Conservation (phyloP, 2,329 filamentous ascomycete species). For the Ceratocystis destructans region DNA sequence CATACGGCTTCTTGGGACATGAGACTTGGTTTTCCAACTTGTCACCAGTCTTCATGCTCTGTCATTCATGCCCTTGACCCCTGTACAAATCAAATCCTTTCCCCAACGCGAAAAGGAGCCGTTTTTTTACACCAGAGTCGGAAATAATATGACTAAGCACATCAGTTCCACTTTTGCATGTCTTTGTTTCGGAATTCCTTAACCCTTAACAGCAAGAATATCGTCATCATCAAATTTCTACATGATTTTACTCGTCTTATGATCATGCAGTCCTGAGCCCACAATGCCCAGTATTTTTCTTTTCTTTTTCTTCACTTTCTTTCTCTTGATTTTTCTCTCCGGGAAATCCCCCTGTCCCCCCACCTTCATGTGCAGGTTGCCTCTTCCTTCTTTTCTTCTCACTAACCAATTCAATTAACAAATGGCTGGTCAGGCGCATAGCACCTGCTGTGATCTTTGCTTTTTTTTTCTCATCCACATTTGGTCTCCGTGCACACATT, state of each 20-base stretch:
- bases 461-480: conserved; percentile 1
- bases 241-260: too few relatives aligned
- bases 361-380: not conserved
- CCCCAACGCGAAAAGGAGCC: not conserved
- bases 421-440: not conserved
- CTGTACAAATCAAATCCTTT: not conserved
- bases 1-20: too few relatives aligned
- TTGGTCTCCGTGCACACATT: not conserved
- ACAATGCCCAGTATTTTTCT: too few relatives aligned
- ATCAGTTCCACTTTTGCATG: not conserved
- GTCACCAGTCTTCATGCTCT: too few relatives aligned
- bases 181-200: not conserved
- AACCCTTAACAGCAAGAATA: not conserved
- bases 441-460: not conserved
- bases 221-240: not conserved
- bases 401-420: not conserved
- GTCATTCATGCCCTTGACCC: not conserved
- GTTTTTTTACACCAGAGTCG: not conserved
- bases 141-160: not conserved
- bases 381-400: not conserved
- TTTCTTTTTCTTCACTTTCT: too few relatives aligned
- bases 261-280: too few relatives aligned
- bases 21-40: not conserved
- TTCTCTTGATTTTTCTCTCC: not conserved
- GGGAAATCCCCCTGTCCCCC: not conserved